Evolutionary conservation across 2,329 filamentous ascomycete species (phyloP), one percentile per base, ranked within the genome.

Genomic region (Leptographium procerum): DNA sequence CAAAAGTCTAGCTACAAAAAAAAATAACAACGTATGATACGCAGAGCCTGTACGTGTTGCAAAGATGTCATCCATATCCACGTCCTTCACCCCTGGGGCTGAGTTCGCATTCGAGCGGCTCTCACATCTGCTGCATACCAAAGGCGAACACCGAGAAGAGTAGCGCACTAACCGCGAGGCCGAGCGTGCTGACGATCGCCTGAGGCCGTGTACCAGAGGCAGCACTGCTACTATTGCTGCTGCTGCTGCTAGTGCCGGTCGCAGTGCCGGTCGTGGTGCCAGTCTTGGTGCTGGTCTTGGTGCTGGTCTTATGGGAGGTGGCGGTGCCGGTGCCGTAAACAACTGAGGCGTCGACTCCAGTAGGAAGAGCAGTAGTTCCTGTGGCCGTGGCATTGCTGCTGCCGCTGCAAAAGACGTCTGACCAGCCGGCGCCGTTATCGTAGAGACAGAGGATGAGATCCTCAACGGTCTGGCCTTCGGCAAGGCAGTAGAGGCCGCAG

Each of bases 401-500:
- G 26, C 47, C 34, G 48, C 22, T 31, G 50, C 56, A 57, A 22
- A 57, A 57, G 26, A 57, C 56, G 33, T 57, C 56, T 10, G n/a
- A 22, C 22, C 16, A 57, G 28, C 9, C 33, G 50, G 56, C 56
- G n/a, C 56, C 56, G 7, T 57, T 36, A 13, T 43, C 26, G 28
- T 31, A 57, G 16, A 57, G 56, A 24, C 56, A 57, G 24, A 19
- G 4, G 56, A 19, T 29, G 4, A 57, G 56, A 11, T 57, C 56
- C 24, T 52, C 5, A 26, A 57, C 47, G 10, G 48, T 57, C n/a
- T 57, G 56, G 48, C 47, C 48, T 48, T 52, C 34, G n/a, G 56
- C 56, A n/a, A 57, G 48, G 34, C 56, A 57, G 56, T 52, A 57
- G 34, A 57, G 48, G n/a, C 56, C 56, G 26, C 56, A 57, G 36